Percentiles rank a stretch among this genome's conserved stretches.
These are phyloP conservation scores for Scortechinia acanthostroma DNA, from an alignment of 2,329 filamentous ascomycete species.

Conservation along the genomic window DNA sequence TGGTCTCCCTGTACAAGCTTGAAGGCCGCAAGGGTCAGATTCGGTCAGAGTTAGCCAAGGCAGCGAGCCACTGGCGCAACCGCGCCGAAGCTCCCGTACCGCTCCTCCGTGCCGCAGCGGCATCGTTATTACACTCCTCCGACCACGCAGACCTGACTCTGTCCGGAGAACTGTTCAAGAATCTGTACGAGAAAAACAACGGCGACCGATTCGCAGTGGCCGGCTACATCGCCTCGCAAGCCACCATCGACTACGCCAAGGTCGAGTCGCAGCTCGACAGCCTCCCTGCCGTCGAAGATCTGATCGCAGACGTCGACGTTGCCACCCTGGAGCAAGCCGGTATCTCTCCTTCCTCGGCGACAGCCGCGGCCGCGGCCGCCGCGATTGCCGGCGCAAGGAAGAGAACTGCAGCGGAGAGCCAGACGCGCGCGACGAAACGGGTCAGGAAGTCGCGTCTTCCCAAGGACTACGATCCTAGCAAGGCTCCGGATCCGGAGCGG, in stretches of 20 bases:
- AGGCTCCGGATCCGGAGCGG: slow-evolving; percentile 56
- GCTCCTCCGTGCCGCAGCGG: slow-evolving; percentile 48
- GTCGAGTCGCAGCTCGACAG: slow-evolving; percentile 22
- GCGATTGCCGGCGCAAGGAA: slow-evolving; percentile 22
- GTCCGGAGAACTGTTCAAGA: slow-evolving; percentile 46
- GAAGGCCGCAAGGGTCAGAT: slow-evolving; percentile 45
- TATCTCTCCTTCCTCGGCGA: slow-evolving; percentile 21
- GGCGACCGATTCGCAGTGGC: slow-evolving; percentile 45
- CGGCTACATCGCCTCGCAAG: slow-evolving; percentile 50
- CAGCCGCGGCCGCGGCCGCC: slow-evolving; percentile 15
- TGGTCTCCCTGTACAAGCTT: slow-evolving; percentile 48
- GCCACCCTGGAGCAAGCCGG: slow-evolving; percentile 32
- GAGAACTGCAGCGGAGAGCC: slow-evolving; percentile 18
- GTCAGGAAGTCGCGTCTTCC: slow-evolving; percentile 35
- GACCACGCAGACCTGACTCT: slow-evolving; percentile 35
- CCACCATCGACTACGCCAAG: slow-evolving; percentile 24
- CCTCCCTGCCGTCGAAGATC: slow-evolving; percentile 26
- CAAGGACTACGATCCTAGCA: slow-evolving; percentile 45
- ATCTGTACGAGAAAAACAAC: slow-evolving; percentile 37
- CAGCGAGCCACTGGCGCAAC: slow-evolving; percentile 50
- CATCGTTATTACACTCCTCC: slow-evolving; percentile 46
- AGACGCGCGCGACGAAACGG: slow-evolving; percentile 21
- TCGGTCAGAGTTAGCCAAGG: slow-evolving; percentile 46
- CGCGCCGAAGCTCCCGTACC: slow-evolving; percentile 31
- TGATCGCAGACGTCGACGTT: slow-evolving; percentile 30